phyloP scores from a whole-genome alignment of 345 rosid genomes.

The Rubroshorea leprosula region DNA sequence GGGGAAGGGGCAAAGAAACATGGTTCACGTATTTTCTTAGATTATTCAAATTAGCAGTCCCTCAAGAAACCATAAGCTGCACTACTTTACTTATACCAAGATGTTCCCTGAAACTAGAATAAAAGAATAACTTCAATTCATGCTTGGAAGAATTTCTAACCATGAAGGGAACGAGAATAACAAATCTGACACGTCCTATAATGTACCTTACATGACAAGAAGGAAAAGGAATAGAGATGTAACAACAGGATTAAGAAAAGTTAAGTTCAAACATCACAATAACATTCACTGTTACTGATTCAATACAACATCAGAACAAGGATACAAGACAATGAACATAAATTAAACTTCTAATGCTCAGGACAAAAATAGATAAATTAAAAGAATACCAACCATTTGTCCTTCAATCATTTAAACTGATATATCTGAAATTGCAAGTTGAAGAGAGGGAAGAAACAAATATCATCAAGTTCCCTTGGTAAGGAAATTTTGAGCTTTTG shows the following conservation, averaged over 20 bases:
- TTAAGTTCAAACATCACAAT: neutral
- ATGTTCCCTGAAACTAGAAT: constrained; percentile 15
- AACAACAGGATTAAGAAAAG: no score
- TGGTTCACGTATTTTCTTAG: constrained; percentile 25
- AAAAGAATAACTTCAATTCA: neutral
- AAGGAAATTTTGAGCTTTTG: constrained; percentile 34
- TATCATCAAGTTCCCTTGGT: constrained; percentile 28
- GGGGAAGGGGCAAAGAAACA: constrained; percentile 11
- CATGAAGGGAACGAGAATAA: no score
- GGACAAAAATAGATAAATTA: constrained; percentile 2
- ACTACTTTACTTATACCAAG: constrained; percentile 10
- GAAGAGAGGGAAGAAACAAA: constrained; percentile 4
- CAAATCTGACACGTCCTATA: constrained; percentile 25
- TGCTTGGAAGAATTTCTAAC: constrained; percentile 13
- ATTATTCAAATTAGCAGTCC: constrained; percentile 1
- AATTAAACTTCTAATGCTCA: constrained; percentile 11
- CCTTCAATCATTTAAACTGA: constrained; percentile 16
- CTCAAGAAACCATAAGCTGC: constrained; percentile 6
- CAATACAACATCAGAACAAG: constrained; percentile 13
- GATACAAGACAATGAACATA: constrained; percentile 16
- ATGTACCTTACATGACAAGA: neutral
- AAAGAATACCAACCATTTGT: constrained; percentile 15
- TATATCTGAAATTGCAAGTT: constrained; percentile 11
- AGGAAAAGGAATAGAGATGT: neutral
- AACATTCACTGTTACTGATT: neutral